A percentile compares a stretch with the other conserved stretches of the same genome.
These are phyloP conservation scores for Mycena rosella DNA, from an alignment of 768 basidiomycete genomes.

Conservation along the genomic window DNA sequence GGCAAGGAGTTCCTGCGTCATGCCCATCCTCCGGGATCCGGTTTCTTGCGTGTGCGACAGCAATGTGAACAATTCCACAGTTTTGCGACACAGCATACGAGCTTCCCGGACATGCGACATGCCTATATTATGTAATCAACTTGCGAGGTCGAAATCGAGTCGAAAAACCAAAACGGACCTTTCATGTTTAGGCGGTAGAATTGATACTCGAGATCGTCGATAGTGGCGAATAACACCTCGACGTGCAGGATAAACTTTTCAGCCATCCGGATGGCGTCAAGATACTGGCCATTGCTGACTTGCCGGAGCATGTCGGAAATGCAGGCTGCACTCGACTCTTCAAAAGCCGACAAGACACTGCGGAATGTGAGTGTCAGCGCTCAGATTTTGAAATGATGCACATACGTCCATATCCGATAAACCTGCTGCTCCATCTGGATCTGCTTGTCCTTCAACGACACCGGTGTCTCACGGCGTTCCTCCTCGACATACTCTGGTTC, in stretches of 20 bases:
- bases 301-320: constrained; percentile 99
- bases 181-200: constrained; percentile 85
- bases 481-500: constrained; percentile 78
- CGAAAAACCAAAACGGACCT: constrained; percentile 65
- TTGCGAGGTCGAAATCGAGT: constrained; percentile 6
- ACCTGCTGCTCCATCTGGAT: constrained; percentile 96
- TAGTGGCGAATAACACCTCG: constrained; percentile 95
- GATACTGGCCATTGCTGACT: constrained; percentile 96
- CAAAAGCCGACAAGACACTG: constrained; percentile 95
- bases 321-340: constrained; percentile 99
- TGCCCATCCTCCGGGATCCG: constrained; percentile 89
- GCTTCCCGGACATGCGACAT: constrained; percentile 99
- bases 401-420: constrained; percentile 98
- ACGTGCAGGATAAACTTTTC: constrained; percentile 99
- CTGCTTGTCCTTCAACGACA: constrained; percentile 90
- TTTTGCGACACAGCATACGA: constrained; percentile 98
- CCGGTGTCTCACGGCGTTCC: constrained; percentile 83
- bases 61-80: constrained; percentile 97
- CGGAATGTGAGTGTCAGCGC: constrained; percentile 16
- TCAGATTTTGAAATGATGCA: constrained; percentile 39
- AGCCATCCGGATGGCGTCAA: constrained; percentile 98
- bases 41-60: constrained; percentile 97
- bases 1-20: constrained; percentile 97
- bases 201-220: constrained; percentile 94
- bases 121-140: constrained; percentile 60